Conservation (phyloP, 2,329 filamentous ascomycete genomes). For the Xylariaceae sp. region DNA sequence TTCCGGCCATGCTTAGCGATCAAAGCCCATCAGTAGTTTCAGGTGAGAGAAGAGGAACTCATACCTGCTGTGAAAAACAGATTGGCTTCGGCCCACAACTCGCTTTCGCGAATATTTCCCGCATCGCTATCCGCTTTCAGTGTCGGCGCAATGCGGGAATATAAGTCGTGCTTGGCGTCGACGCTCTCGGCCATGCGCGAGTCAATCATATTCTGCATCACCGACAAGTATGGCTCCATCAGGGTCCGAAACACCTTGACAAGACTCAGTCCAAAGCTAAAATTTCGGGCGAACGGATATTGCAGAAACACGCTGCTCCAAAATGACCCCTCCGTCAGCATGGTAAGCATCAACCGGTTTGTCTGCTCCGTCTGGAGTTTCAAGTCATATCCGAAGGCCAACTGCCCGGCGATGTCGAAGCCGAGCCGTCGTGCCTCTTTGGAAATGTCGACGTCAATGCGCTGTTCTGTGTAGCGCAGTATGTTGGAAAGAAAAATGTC, state of each 20-base stretch:
- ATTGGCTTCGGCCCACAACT: conserved; percentile 1
- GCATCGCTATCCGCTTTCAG: neutral
- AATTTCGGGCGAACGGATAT: neutral
- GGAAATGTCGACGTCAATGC: neutral
- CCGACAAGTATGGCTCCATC: conserved; percentile 1
- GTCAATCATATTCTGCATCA: conserved; percentile 5
- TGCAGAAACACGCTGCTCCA: neutral
- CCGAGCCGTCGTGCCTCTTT: neutral
- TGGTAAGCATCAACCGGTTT: neutral
- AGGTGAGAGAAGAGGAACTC: neutral
- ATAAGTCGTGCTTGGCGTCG: conserved; percentile 5
- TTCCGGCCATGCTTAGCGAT: neutral
- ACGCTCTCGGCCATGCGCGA: neutral
- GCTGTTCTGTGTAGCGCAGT: neutral
- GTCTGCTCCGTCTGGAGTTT: neutral
- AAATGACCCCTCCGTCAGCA: neutral
- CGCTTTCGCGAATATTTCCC: neutral
- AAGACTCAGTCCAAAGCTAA: neutral
- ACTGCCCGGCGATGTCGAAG: neutral
- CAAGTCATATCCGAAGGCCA: neutral
- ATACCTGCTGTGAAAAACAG: conserved; percentile 1
- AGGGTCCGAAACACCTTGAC: conserved; percentile 4
- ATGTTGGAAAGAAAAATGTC: neutral
- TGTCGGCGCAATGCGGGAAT: conserved; percentile 1
- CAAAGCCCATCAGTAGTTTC: neutral